phyloP scores from a whole-genome alignment of 257 asterid genomes.

The Solanum paucissectum region DNA sequence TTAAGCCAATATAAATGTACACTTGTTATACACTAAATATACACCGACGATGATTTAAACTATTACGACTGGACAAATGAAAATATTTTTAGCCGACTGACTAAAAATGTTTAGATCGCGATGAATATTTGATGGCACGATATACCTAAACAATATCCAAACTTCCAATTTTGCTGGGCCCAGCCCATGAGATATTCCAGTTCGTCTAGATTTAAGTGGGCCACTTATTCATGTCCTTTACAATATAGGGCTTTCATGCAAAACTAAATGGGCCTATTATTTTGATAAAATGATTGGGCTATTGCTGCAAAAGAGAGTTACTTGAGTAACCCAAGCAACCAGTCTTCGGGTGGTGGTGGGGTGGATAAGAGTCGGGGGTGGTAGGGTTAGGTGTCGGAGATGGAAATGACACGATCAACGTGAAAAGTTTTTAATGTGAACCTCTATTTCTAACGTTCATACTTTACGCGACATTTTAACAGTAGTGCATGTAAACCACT shows the following conservation, averaged over 20 bases:
- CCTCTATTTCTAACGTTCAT: neutral
- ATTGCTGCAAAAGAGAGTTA: neutral
- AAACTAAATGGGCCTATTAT: neutral
- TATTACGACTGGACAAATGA: no score
- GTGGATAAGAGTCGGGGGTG: neutral
- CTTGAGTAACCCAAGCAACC: neutral
- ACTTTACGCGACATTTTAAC: neutral
- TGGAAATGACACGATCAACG: neutral
- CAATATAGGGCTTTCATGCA: neutral
- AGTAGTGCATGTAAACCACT: neutral
- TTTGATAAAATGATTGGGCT: neutral
- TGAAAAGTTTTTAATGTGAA: neutral
- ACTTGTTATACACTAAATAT: neutral
- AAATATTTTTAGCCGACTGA: no score
- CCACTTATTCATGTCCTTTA: neutral
- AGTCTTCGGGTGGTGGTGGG: neutral
- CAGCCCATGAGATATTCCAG: neutral
- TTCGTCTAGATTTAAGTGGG: neutral
- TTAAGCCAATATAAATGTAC: neutral
- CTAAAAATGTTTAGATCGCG: neutral
- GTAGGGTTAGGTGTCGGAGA: neutral
- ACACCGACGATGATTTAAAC: no score
- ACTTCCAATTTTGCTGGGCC: neutral
- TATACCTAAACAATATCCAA: neutral
- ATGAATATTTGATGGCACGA: neutral